Evolutionary conservation across 768 basidiomycete species (phyloP).

Genomic region (Pilatotrama ljubarskyi): DNA sequence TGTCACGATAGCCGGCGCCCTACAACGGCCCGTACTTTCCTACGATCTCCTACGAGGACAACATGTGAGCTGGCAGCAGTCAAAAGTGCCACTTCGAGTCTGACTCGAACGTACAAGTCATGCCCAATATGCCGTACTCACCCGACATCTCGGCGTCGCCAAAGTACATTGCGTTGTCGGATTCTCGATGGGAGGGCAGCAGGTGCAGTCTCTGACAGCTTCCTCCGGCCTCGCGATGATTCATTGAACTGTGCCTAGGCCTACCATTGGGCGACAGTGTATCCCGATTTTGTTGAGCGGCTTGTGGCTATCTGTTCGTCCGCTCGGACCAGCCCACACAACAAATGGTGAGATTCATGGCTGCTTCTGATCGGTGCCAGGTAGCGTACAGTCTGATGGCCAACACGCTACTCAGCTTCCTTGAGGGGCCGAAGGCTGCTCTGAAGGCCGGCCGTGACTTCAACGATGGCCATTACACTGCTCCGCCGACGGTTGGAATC

Average conservation of each 20-base stretch:
- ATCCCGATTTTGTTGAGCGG: conserved; percentile 51
- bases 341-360: conserved; percentile 43
- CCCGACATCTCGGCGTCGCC: conserved; percentile 24
- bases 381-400: not conserved
- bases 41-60: conserved; percentile 31
- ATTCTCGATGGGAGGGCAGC: conserved; percentile 34
- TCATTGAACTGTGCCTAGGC: conserved; percentile 34
- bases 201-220: conserved; percentile 18
- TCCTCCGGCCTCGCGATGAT: not conserved
- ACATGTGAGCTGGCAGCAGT: conserved; percentile 23
- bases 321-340: conserved; percentile 53
- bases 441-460: conserved; percentile 53
- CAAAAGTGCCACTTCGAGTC: not conserved
- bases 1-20: conserved; percentile 28
- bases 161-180: conserved; percentile 29
- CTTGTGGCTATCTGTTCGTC: conserved; percentile 50
- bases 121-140: conserved; percentile 30
- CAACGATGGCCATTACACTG: conserved; percentile 49
- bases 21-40: conserved; percentile 36
- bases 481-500: conserved; percentile 44
- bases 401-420: conserved; percentile 39
- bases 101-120: conserved; percentile 13
- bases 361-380: not conserved
- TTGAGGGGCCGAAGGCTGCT: conserved; percentile 57
- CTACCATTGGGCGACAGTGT: conserved; percentile 56